These are phyloP conservation scores for Naganishia vaughanmartiniae DNA, from an alignment of 768 basidiomycete species.

Conservation along the genomic window DNA sequence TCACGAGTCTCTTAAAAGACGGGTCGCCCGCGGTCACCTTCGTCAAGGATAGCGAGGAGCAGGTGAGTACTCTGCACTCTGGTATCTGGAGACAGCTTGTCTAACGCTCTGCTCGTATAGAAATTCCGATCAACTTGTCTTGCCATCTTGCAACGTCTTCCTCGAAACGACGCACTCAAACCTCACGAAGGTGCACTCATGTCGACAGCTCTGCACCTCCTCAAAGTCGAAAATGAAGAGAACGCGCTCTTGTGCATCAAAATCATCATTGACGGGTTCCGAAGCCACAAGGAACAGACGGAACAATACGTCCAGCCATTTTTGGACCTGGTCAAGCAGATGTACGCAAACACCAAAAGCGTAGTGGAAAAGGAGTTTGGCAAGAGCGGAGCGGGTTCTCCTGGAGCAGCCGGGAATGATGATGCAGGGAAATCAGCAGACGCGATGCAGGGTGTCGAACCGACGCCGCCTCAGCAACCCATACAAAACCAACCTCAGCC, in stretches of 20 bases:
- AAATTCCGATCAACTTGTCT: slow-evolving; percentile 81
- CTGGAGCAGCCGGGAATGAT: not conserved
- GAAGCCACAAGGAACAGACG: slow-evolving; percentile 65
- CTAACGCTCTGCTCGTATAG: slow-evolving; percentile 51
- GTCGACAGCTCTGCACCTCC: slow-evolving; percentile 74
- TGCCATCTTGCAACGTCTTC: slow-evolving; percentile 84
- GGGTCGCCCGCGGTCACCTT: slow-evolving; percentile 54
- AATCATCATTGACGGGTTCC: slow-evolving; percentile 80
- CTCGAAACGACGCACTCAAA: slow-evolving; percentile 73
- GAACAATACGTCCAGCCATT: slow-evolving; percentile 76
- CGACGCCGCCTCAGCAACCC: slow-evolving; percentile 29
- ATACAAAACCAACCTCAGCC: slow-evolving; percentile 31
- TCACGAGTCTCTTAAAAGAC: slow-evolving; percentile 43
- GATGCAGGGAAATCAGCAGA: not conserved
- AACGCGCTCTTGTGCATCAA: slow-evolving; percentile 88
- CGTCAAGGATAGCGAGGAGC: slow-evolving; percentile 49
- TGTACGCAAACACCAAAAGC: slow-evolving; percentile 69
- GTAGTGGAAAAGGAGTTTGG: slow-evolving; percentile 74
- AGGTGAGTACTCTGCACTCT: slow-evolving; percentile 38
- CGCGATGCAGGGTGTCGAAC: slow-evolving; percentile 21
- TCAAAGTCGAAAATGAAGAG: slow-evolving; percentile 92
- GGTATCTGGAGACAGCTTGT: not conserved
- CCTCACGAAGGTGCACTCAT: slow-evolving; percentile 67
- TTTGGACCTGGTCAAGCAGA: slow-evolving; percentile 72
- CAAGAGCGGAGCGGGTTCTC: slow-evolving; percentile 50